Evolutionary conservation across 805 yeast genomes (phyloP), one percentile per base, ranked within the genome.

Genomic region (Schwanniomyces vanrijiae): DNA sequence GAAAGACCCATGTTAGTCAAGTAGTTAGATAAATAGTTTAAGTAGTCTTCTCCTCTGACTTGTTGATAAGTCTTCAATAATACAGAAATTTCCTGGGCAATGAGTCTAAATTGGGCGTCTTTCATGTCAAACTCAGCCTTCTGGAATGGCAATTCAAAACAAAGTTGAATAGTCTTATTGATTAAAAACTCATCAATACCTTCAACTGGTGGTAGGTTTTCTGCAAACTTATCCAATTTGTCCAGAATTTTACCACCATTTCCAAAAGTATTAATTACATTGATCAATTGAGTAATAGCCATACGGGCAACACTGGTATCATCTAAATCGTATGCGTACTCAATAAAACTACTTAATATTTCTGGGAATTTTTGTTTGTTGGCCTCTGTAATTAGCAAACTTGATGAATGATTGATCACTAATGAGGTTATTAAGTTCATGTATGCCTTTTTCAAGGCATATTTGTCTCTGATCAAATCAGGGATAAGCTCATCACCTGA

Each of bases 91-190:
- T 92, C 99, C 53, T 82, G 80, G 1, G 90, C 84, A 33, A 88
- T 76, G 49, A 84, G 76, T 58, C 92, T 77, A 54, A 79, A 81
- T 61, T 88, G 91, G 4, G 96, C 96, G 63, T 90, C 96, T 53
- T 82, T 81, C 42, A 83, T 69, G 58, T 85, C 81, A 56, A 85
- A 83, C 31, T 75, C 77, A 26, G 78, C 77, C 29, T 83, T 78
- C 55, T 86, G 83, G 62, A 88, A 84, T n/a, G 96, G 89, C 41
- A 90, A 71, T 62, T 89, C 91, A 70, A 90, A 87, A 29, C 84
- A 75, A 45, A 88, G 68, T 42, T 84, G 78, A 3, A 90, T 77
- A 22, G 82, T 74, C 53, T 83, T 84, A 43, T 83, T 81, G 65
- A 88, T 80, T 48, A 91, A 76, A 58, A 81, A 80, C 37, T 80